Base-by-base conservation (phyloP, 139 green algal species). In the Monoraphidium neglectum region DNA sequence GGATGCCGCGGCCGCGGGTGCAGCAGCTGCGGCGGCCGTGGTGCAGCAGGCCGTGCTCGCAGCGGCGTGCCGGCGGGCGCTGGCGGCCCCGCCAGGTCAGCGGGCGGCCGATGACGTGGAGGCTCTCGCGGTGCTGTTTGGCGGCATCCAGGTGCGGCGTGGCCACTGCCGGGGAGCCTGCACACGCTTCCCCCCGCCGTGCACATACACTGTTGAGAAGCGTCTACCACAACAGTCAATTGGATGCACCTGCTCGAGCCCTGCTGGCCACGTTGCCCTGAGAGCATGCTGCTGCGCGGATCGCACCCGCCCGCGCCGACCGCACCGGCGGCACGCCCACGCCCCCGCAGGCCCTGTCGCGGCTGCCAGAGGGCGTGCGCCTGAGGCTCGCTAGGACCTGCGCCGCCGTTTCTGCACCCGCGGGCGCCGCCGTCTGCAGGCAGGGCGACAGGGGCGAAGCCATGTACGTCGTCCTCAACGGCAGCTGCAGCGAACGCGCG, bases 21-120 rank as follows among this genome's bases (percentile, higher is more conserved):
- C 4, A 13, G 35, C 62, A 69, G 28, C 62, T 35, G 33, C 33
- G 46, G 12, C 62, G 46, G 0, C 28, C 1, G 62, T 35, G 46
- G 13, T 43, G 28, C 21, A 18, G 68, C 80, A 82, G 47, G 49
- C 65, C 3, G 8, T 87, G 47, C 51, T 84, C 61, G 47, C 59
- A 2, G 82, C 82, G 8, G 71, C 62, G n/a, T 80, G 72, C 38
- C 13, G 75, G 37, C 47, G 62, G 3, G 36, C 82, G 51, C 78
- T 87, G 56, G 36, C 32, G 5, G 30, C 74, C 35, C 56, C 70
- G 3, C 74, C 78, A 1, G 66, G 64, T 1, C 62, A 57, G 23
- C 65, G 82, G 24, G 71, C n/a, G 5, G 40, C 35, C 32, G 70
- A 76, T 26, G 70, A 87, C 23, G 62, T 87, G 32, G 78, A 77